Evolutionary conservation across 768 basidiomycete species (phyloP).

Genomic region (Leccinum uliginosum): DNA sequence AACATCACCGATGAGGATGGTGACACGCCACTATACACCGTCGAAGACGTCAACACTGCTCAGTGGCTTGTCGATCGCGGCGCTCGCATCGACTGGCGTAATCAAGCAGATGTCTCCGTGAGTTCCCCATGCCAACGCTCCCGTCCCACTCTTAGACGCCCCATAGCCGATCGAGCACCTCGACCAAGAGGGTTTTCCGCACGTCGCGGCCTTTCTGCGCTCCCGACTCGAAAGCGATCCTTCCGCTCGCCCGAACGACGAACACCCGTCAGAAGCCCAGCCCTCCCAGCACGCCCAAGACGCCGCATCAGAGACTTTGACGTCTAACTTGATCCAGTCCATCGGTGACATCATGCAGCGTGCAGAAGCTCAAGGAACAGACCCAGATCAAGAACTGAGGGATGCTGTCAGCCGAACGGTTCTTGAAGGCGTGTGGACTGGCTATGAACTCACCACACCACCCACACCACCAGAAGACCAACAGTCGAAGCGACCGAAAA

Average conservation of each 20-base stretch:
- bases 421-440: conserved; percentile 59
- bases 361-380: conserved; percentile 50
- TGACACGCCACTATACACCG: conserved; percentile 89
- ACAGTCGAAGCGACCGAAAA: conserved; percentile 23
- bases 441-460: conserved; percentile 45
- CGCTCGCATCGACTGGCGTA: conserved; percentile 56
- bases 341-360: conserved; percentile 66
- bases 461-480: conserved; percentile 9
- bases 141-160: conserved; percentile 1
- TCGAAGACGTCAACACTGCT: conserved; percentile 77
- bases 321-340: conserved; percentile 59
- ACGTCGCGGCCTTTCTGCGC: conserved; percentile 60
- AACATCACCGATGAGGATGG: conserved; percentile 84
- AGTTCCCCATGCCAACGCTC: conserved; percentile 27
- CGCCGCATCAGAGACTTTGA: conserved; percentile 62
- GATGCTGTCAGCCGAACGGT: conserved; percentile 60
- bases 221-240: conserved; percentile 25
- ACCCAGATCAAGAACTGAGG: conserved; percentile 65
- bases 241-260: conserved; percentile 4
- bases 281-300: conserved; percentile 70
- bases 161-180: conserved; percentile 62
- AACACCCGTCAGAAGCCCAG: conserved; percentile 14
- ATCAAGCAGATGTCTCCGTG: conserved; percentile 74
- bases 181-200: conserved; percentile 58
- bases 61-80: conserved; percentile 76